Conservation (phyloP, 768 basidiomycete genomes). For the Porpolomopsis calyptriformis region DNA sequence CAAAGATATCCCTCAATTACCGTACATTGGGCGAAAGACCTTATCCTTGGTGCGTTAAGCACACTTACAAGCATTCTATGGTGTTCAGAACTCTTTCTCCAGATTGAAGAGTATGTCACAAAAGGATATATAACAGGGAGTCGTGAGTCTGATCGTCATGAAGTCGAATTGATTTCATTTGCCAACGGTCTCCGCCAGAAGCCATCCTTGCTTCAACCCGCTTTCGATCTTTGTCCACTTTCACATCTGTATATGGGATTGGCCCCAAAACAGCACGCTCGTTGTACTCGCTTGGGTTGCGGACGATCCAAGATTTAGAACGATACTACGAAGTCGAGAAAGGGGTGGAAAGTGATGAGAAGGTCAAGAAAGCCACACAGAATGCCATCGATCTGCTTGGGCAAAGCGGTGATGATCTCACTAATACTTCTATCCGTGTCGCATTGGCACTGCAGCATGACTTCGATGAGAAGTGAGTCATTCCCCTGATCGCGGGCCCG, state of each 20-base stretch:
- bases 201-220: slow-evolving; percentile 38
- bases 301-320: slow-evolving; percentile 60
- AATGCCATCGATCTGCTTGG: not conserved
- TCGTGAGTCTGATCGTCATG: slow-evolving; percentile 18
- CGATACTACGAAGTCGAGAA: slow-evolving; percentile 44
- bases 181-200: slow-evolving; percentile 23
- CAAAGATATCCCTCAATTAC: slow-evolving; percentile 3
- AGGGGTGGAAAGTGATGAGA: not conserved
- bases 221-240: slow-evolving; percentile 44
- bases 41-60: not conserved
- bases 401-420: not conserved
- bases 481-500: not conserved
- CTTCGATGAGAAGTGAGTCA: slow-evolving; percentile 22
- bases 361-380: slow-evolving; percentile 11
- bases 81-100: not conserved
- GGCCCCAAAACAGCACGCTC: slow-evolving; percentile 59
- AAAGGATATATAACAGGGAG: slow-evolving; percentile 26
- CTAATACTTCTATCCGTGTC: slow-evolving; percentile 37
- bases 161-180: not conserved
- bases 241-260: slow-evolving; percentile 61
- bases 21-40: slow-evolving; percentile 8
- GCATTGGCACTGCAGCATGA: slow-evolving; percentile 52
- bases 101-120: slow-evolving; percentile 10
- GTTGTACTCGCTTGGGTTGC: slow-evolving; percentile 54
- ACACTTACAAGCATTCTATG: not conserved